phyloP scores from a whole-genome alignment of 2,329 filamentous ascomycete species.

The Aspergillus hortae region DNA sequence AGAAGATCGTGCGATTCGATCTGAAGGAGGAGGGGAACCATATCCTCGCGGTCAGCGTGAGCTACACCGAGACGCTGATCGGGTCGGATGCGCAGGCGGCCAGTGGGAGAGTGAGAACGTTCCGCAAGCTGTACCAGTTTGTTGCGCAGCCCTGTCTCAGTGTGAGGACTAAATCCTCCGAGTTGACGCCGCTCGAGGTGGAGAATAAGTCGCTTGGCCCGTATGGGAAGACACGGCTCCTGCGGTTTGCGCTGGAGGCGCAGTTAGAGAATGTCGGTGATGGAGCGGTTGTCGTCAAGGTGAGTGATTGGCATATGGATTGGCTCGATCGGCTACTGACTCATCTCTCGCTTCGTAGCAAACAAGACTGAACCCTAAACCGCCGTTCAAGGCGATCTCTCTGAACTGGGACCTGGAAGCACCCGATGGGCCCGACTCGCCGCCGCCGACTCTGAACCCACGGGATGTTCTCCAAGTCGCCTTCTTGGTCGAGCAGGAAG shows the following conservation, averaged over 20 bases:
- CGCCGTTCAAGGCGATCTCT: constrained; percentile 52
- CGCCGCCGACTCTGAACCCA: constrained; percentile 53
- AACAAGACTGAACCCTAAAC: constrained; percentile 48
- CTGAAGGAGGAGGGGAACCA: constrained; percentile 93
- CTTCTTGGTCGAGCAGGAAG: constrained; percentile 58
- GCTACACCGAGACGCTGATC: constrained; percentile 79
- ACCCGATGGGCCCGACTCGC: constrained; percentile 25
- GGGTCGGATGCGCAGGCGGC: constrained; percentile 44
- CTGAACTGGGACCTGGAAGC: constrained; percentile 53
- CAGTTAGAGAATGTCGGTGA: constrained; percentile 95
- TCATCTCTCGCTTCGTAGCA: constrained; percentile 25
- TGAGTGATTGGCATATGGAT: constrained; percentile 22
- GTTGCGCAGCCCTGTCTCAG: constrained; percentile 85
- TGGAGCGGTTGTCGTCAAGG: constrained; percentile 73
- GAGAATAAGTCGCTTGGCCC: constrained; percentile 45
- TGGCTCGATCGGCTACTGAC: too few relatives aligned
- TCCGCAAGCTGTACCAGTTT: constrained; percentile 95
- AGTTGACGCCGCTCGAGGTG: constrained; percentile 49
- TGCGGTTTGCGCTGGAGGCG: constrained; percentile 76
- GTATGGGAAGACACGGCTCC: constrained; percentile 39
- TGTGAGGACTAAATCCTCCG: constrained; percentile 82
- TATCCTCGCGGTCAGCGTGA: constrained; percentile 87
- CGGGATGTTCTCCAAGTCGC: constrained; percentile 63
- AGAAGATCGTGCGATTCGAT: constrained; percentile 79
- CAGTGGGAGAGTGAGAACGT: constrained; percentile 70